Conservation (phyloP, 1,284 basidiomycete genomes). For the Trichosporon sp. region DNA sequence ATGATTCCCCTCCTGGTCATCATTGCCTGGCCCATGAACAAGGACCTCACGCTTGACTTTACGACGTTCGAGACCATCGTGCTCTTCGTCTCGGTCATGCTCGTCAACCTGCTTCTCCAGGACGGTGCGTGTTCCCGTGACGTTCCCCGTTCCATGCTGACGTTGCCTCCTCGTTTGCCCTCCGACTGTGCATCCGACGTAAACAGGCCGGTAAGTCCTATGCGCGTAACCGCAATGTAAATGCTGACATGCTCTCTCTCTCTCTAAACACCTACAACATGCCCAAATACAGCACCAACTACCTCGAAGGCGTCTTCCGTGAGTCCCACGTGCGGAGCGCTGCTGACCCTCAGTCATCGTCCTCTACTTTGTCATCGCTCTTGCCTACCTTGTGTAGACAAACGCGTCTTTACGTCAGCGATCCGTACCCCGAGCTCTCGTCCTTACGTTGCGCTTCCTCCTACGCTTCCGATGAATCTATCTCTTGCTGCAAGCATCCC, state of each 20-base stretch:
- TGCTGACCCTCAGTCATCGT: constrained; percentile 30
- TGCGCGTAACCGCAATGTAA: neutral
- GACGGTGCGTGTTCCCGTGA: constrained; percentile 48
- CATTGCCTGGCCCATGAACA: constrained; percentile 71
- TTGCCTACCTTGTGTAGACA: constrained; percentile 6
- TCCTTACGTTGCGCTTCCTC: neutral
- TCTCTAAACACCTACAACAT: neutral
- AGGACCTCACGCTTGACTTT: constrained; percentile 78
- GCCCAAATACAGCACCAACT: constrained; percentile 60
- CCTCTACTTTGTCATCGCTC: constrained; percentile 18
- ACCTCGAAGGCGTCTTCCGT: constrained; percentile 77
- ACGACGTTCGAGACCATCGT: constrained; percentile 64
- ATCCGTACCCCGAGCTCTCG: neutral
- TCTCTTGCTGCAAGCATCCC: neutral
- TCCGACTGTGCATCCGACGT: neutral
- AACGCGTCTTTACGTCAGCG: too few species aligned
- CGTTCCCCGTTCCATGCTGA: neutral
- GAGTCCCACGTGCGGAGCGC: constrained; percentile 7
- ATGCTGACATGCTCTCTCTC: neutral
- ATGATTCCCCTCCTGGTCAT: constrained; percentile 80
- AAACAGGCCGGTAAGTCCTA: neutral
- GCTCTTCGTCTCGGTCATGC: constrained; percentile 76
- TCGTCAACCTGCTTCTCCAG: constrained; percentile 74
- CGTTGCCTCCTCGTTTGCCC: neutral
- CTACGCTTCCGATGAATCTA: neutral